Evolutionary conservation across 2,329 filamentous ascomycete species (phyloP).

Genomic region (Phyllosticta ampelicida): DNA sequence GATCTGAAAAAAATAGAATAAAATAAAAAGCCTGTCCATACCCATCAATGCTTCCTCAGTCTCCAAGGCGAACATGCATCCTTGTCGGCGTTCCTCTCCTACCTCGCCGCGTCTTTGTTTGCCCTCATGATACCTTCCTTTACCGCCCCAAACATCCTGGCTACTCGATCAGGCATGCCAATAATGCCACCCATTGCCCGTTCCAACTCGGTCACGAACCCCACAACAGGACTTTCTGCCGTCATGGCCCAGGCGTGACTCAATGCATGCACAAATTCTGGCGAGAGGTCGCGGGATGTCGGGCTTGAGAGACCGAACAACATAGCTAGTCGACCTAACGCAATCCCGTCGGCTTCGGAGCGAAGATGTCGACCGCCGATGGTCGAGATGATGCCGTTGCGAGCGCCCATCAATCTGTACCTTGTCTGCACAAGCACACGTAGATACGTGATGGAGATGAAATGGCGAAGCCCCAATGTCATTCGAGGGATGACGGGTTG

Average conservation of each 20-base stretch:
- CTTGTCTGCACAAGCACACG: neutral
- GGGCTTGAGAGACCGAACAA: neutral
- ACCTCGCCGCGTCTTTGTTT: neutral
- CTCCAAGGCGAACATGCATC: neutral
- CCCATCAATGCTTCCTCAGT: neutral
- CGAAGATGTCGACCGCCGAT: neutral
- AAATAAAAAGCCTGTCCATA: too few species aligned
- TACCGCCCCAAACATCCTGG: neutral
- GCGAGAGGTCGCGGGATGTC: neutral
- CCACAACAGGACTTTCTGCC: neutral
- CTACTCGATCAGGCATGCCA: neutral
- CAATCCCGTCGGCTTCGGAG: neutral
- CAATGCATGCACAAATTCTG: neutral
- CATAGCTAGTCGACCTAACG: neutral
- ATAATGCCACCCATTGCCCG: neutral
- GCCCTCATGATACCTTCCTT: neutral
- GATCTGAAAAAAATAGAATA: too few species aligned
- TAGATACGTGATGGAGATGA: neutral
- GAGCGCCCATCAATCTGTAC: neutral
- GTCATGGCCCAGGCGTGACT: neutral
- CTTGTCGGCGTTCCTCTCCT: neutral
- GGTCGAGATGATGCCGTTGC: neutral
- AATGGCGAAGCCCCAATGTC: neutral
- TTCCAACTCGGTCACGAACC: neutral
- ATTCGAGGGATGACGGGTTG: too few species aligned